These are phyloP conservation scores for Chalaropsis ovoidea DNA, from an alignment of 2,329 filamentous ascomycete genomes.

Conservation along the genomic window DNA sequence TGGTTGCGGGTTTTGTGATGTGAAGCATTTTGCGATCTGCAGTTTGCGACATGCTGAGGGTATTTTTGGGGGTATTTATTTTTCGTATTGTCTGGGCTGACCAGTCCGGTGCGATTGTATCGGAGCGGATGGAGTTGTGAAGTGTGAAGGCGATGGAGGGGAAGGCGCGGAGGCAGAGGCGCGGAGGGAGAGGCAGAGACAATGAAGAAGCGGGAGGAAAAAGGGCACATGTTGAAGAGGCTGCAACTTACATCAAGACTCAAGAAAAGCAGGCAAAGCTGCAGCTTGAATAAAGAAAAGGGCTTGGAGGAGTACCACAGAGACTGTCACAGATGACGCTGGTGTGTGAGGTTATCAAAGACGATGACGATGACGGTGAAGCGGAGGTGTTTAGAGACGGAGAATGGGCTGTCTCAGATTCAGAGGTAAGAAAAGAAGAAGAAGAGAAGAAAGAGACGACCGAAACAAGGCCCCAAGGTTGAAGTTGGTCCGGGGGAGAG, in stretches of 20 bases:
- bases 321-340: neutral
- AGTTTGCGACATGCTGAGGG: neutral
- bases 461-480: neutral
- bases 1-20: neutral
- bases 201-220: neutral
- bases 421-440: neutral
- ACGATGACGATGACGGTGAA: neutral
- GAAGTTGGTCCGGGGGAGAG: neutral
- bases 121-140: too few relatives aligned
- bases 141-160: neutral
- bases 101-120: neutral
- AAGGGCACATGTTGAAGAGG: neutral
- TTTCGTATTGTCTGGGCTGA: neutral
- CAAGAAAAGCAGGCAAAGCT: neutral
- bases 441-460: neutral
- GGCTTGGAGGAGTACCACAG: neutral
- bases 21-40: slow-evolving; percentile 8
- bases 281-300: neutral
- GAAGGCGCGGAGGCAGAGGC: neutral
- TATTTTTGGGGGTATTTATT: slow-evolving; percentile 8
- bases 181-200: neutral
- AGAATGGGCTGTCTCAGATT: neutral
- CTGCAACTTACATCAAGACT: neutral
- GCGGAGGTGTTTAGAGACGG: neutral
- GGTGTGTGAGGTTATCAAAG: neutral